Conservation (phyloP, 23 red algal species). For the Agarophyton chilense region DNA sequence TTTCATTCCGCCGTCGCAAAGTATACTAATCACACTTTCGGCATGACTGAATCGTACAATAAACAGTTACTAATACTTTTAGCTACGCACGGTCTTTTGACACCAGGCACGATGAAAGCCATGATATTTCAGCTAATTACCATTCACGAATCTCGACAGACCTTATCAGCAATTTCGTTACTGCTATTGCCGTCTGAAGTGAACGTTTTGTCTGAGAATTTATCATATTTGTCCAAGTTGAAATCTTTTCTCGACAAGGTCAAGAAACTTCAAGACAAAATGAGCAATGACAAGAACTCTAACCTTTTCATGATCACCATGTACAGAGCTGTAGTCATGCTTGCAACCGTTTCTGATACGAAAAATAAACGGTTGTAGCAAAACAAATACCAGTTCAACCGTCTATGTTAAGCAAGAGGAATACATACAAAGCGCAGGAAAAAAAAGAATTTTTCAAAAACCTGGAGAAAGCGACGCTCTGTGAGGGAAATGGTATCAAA, state of each 20-base stretch:
- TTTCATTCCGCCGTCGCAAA: neutral
- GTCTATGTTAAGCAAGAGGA: constrained; percentile 8
- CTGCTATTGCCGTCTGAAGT: too few species aligned
- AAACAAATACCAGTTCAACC: neutral
- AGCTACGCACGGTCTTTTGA: neutral
- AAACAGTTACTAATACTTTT: constrained; percentile 13
- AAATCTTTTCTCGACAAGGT: too few species aligned
- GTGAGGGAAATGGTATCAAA: neutral
- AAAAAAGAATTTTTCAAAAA: too few species aligned
- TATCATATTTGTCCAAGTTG: too few species aligned
- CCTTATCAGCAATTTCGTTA: too few species aligned
- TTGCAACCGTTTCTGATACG: neutral
- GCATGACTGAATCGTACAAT: neutral
- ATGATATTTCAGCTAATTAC: neutral
- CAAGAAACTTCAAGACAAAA: neutral
- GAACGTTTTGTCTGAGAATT: too few species aligned
- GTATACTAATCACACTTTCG: neutral
- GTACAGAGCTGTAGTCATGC: neutral
- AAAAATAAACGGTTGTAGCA: neutral
- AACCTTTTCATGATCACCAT: neutral
- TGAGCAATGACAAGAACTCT: too few species aligned
- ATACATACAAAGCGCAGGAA: neutral
- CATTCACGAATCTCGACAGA: neutral
- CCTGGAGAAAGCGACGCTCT: neutral
- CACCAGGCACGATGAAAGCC: constrained; percentile 20